These are phyloP conservation scores for Malus hybrid DNA, from an alignment of 331 rosid species.

Conservation along the genomic window DNA sequence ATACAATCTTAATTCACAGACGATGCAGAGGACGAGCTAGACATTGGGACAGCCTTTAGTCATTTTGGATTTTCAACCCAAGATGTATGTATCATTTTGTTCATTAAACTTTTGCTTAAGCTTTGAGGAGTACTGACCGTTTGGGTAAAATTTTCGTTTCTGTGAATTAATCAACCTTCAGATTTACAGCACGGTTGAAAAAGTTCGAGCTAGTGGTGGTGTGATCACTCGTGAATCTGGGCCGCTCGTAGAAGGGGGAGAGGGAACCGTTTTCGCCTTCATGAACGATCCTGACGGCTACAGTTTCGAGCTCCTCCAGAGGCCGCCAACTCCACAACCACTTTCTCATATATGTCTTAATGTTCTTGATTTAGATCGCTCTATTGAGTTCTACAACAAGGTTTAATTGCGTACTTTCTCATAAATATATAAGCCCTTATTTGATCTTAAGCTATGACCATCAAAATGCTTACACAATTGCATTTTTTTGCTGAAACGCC, in stretches of 20 bases:
- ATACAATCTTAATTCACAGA: not conserved
- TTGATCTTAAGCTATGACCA: not conserved
- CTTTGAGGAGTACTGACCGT: too few relatives aligned
- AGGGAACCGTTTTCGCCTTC: not conserved
- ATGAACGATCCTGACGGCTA: conserved; percentile 12
- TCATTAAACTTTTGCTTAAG: not conserved
- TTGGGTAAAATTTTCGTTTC: not conserved
- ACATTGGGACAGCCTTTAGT: not conserved
- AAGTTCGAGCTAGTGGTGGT: not conserved
- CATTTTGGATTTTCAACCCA: conserved; percentile 5
- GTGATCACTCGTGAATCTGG: conserved; percentile 6
- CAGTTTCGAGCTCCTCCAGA: conserved; percentile 10
- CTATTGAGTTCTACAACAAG: conserved; percentile 12
- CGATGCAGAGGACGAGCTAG: not conserved
- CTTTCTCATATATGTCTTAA: conserved; percentile 7
- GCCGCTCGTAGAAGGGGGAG: not conserved
- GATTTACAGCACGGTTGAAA: not conserved
- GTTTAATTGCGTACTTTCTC: not conserved
- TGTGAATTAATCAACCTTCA: not conserved
- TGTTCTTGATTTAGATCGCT: conserved; percentile 6
- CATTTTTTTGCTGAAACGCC: not conserved
- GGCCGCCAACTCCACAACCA: conserved; percentile 11
- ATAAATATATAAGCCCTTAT: not conserved
- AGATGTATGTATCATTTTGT: not conserved
- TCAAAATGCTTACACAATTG: not conserved